Conservation (phyloP, 73 alveolate genomes). For the Tetrahymena elliotti region DNA sequence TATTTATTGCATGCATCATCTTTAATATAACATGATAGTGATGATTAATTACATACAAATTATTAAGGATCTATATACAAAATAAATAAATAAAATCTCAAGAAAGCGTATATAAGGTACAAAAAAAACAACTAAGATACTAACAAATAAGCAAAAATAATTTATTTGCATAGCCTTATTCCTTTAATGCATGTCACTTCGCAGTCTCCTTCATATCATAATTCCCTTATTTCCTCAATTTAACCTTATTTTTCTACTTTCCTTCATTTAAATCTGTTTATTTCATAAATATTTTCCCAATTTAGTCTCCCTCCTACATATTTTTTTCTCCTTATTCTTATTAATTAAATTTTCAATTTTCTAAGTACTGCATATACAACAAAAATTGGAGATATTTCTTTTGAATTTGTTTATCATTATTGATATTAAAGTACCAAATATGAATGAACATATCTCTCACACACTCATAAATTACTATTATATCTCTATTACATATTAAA, state of each 20-base stretch:
- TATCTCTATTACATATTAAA: no score
- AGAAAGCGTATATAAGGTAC: neutral
- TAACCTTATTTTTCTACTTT: neutral
- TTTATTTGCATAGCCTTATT: neutral
- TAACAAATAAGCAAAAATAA: neutral
- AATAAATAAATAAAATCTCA: neutral
- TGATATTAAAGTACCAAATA: neutral
- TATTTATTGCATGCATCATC: neutral
- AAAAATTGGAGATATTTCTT: neutral
- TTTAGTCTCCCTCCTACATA: neutral
- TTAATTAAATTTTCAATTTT: neutral
- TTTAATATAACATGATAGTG: neutral
- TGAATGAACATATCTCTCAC: neutral
- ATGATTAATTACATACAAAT: neutral
- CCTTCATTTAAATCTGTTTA: neutral
- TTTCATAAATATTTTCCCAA: neutral
- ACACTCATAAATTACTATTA: neutral
- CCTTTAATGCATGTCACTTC: neutral
- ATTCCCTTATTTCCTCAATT: neutral
- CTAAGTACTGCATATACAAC: neutral
- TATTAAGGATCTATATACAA: neutral
- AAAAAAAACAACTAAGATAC: neutral
- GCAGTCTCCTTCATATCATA: neutral
- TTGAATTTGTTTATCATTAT: neutral
- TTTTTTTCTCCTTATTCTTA: neutral